These are phyloP conservation scores for Clitopilus passeckerianus DNA, from an alignment of 768 basidiomycete genomes.

Conservation along the genomic window DNA sequence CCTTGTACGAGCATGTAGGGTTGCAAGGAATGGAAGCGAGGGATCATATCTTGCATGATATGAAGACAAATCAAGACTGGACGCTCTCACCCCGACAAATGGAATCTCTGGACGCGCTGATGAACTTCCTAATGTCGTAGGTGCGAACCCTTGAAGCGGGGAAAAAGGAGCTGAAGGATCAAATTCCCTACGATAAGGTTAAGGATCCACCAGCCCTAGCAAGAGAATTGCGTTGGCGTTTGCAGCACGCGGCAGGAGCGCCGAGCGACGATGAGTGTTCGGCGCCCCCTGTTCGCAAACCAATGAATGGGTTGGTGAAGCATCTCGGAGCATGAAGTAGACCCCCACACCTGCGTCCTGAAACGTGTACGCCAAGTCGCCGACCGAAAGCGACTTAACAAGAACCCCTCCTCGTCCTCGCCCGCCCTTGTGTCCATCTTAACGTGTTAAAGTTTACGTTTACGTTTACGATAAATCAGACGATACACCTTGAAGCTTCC, in stretches of 20 bases:
- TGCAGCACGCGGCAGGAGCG: slow-evolving; percentile 54
- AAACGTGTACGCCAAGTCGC: too few relatives aligned
- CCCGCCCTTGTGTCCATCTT: too few relatives aligned
- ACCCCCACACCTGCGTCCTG: too few relatives aligned
- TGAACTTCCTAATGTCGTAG: slow-evolving; percentile 79
- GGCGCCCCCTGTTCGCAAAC: slow-evolving; percentile 10
- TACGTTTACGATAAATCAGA: too few relatives aligned
- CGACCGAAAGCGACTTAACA: too few relatives aligned
- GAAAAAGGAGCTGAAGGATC: slow-evolving; percentile 75
- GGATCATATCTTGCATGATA: slow-evolving; percentile 73
- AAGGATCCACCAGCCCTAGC: slow-evolving; percentile 81
- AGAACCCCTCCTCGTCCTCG: too few relatives aligned
- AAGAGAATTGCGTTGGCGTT: slow-evolving; percentile 83
- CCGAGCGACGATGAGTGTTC: slow-evolving; percentile 64
- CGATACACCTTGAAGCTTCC: too few relatives aligned
- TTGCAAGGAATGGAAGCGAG: too few relatives aligned
- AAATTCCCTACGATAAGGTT: slow-evolving; percentile 75
- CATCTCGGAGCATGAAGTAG: too few relatives aligned
- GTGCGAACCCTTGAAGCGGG: slow-evolving; percentile 63
- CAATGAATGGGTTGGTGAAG: slow-evolving; percentile 23
- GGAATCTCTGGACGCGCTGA: slow-evolving; percentile 63
- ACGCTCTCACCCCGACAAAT: slow-evolving; percentile 51
- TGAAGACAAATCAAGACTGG: slow-evolving; percentile 43
- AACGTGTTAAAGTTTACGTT: too few relatives aligned
- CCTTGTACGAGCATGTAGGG: too few relatives aligned